These are phyloP conservation scores for Letharia lupina DNA, from an alignment of 495 filamentous ascomycete genomes.

Conservation along the genomic window DNA sequence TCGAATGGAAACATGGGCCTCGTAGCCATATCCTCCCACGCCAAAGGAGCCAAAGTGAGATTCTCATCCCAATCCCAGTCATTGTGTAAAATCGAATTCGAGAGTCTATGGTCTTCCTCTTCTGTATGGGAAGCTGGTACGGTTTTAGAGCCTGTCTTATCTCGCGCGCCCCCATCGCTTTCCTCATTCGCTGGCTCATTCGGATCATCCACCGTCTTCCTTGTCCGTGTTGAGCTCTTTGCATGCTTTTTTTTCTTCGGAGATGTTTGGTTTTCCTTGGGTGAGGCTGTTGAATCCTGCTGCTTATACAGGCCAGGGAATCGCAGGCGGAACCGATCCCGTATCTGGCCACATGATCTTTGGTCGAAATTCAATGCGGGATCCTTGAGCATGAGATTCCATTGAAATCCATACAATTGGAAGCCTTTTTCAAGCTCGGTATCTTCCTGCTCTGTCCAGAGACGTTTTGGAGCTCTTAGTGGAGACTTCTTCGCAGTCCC, in stretches of 20 bases:
- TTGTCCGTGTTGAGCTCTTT: background rate
- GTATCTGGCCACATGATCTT: slow-evolving; percentile 67
- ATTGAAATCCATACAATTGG: slow-evolving; percentile 63
- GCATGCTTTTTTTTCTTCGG: background rate
- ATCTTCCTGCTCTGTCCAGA: slow-evolving; percentile 71
- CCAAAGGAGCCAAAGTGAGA: slow-evolving; percentile 23
- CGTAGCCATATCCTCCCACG: slow-evolving; percentile 26
- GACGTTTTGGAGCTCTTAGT: slow-evolving; percentile 35
- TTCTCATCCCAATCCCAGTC: slow-evolving; percentile 23
- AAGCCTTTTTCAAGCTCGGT: slow-evolving; percentile 68
- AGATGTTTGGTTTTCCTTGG: slow-evolving; percentile 4
- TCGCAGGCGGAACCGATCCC: slow-evolving; percentile 74
- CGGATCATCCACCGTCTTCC: background rate
- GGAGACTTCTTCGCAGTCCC: slow-evolving; percentile 26
- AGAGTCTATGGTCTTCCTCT: slow-evolving; percentile 14
- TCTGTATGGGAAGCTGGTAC: slow-evolving; percentile 11
- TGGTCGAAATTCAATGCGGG: slow-evolving; percentile 53
- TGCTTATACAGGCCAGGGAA: slow-evolving; percentile 61
- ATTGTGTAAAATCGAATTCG: slow-evolving; percentile 15
- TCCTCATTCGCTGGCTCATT: slow-evolving; percentile 1
- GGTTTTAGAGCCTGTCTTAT: background rate
- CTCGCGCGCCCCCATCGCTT: background rate
- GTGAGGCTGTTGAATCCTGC: background rate
- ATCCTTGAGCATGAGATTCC: slow-evolving; percentile 74
- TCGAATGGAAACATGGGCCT: slow-evolving; percentile 24